Conservation (phyloP, 2,329 filamentous ascomycete genomes). For the Eurotiales sp. region DNA sequence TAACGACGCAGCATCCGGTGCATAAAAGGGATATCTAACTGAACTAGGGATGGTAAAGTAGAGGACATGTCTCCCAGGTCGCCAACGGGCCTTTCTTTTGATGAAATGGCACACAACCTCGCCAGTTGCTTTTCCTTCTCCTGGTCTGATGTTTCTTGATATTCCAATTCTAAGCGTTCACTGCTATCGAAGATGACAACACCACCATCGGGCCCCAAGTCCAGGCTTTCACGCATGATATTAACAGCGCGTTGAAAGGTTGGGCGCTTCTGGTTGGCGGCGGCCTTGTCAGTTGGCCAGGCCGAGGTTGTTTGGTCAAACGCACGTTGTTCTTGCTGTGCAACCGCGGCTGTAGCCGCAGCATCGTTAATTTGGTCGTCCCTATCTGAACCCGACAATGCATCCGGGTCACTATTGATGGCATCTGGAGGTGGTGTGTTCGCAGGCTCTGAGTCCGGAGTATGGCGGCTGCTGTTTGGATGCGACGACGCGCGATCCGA, state of each 20-base stretch:
- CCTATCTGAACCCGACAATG: background rate
- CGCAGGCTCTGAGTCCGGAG: background rate
- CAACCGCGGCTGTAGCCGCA: background rate
- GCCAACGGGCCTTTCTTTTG: background rate
- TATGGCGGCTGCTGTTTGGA: background rate
- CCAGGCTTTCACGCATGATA: slow-evolving; percentile 38
- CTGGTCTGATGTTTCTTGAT: background rate
- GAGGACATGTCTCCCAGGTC: background rate
- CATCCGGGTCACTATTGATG: background rate
- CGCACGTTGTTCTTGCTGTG: background rate
- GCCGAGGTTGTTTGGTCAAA: background rate
- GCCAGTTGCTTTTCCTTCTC: background rate
- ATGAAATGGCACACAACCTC: background rate
- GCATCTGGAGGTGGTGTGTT: background rate
- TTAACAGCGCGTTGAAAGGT: slow-evolving; percentile 41
- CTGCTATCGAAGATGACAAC: slow-evolving; percentile 39
- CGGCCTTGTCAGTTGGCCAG: slow-evolving; percentile 11
- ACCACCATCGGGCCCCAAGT: slow-evolving; percentile 37
- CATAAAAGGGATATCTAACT: slow-evolving; percentile 10
- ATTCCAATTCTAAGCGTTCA: slow-evolving; percentile 10
- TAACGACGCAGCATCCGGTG: slow-evolving; percentile 14
- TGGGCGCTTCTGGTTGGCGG: slow-evolving; percentile 24
- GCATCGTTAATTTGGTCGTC: too few species aligned
- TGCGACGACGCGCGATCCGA: background rate
- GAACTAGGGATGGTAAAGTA: background rate